Base-by-base conservation (phyloP, 2,329 filamentous ascomycete species). In the Penicillium sp. region DNA sequence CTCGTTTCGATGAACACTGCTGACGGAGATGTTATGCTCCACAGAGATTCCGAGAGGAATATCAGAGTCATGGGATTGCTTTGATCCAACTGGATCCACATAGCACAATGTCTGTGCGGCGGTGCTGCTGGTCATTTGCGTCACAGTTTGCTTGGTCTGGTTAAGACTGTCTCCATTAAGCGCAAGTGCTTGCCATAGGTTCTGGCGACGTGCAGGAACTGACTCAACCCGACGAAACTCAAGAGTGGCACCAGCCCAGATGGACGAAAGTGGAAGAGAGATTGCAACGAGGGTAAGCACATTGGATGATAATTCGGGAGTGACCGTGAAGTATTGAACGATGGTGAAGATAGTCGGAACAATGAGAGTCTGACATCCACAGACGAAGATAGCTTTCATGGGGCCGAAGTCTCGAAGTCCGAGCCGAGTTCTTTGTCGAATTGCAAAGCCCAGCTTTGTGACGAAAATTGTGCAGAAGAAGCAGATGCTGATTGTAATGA, bases 371-470 rank as follows among this genome's bases (percentile, higher is more conserved):
- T 88, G 86, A 59, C 83, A 86, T 48, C 85, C 84, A 81, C 88
- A 87, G 64, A 88, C 81, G 69, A 87, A 87, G 59, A 89, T 83
- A 55, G 87, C 81, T 63, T 87, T 84, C 79, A 89, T 85, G 1
- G 85, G 83, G 10, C 85, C 84, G 66, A 87, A 88, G 53, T 84
- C 80, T 54, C 76, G 79, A 65, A 88, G 76, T 1, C 85, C 84
- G 58, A 89, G 74, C 63, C 75, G 77, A 53, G 77, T 80, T 22
- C 87, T 81, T 60, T 82, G 76, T 9, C 77, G 69, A 33, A 89
- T 80, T 7, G 85, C 84, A 60, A 80, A 76, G 7, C 80, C 82
- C 5, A 90, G 77, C 71, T 89, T 90, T 55, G 70, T 73, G 39
- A 83, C 79, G 70, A 90, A 89, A 56, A 88, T 73, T n/a, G 76